These are phyloP conservation scores for Saccharum spontaneum DNA, from an alignment of 176 grass and related monocot genomes.

Conservation along the genomic window DNA sequence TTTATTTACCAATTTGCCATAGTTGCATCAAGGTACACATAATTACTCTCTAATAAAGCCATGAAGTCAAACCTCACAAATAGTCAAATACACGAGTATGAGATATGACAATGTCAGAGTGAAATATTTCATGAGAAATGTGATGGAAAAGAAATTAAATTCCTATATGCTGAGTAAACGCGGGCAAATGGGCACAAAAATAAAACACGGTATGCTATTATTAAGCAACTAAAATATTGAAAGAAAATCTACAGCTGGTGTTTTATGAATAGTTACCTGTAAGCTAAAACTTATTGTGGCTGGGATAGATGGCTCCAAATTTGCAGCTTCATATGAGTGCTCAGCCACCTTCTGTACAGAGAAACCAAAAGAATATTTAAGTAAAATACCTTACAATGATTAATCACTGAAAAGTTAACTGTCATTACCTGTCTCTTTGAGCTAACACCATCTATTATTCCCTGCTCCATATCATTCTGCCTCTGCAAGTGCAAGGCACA, in stretches of 20 bases:
- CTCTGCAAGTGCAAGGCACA: slow-evolving; percentile 49
- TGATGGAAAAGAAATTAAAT: not conserved
- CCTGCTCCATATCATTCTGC: slow-evolving; percentile 29
- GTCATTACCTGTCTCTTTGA: slow-evolving; percentile 63
- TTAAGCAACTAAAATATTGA: not conserved
- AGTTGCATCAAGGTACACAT: not conserved
- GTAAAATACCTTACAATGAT: no score
- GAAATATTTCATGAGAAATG: not conserved
- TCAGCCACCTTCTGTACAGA: slow-evolving; percentile 62
- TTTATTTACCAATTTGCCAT: not conserved
- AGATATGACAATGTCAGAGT: not conserved
- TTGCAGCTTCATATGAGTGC: slow-evolving; percentile 30
- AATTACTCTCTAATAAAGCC: not conserved
- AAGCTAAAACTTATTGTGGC: slow-evolving; percentile 32
- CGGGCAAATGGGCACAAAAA: not conserved
- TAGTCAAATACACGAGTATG: not conserved
- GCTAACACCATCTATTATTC: slow-evolving; percentile 36
- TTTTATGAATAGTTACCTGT: slow-evolving; percentile 19
- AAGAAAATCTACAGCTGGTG: not conserved
- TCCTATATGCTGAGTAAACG: not conserved
- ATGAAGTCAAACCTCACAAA: not conserved
- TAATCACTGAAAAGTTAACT: slow-evolving; percentile 15
- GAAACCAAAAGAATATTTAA: not conserved
- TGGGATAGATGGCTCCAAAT: slow-evolving; percentile 20
- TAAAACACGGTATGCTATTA: not conserved